Evolutionary conservation across 1,284 basidiomycete species (phyloP), one percentile per base, ranked within the genome.

Genomic region (Crepidotus sp.): DNA sequence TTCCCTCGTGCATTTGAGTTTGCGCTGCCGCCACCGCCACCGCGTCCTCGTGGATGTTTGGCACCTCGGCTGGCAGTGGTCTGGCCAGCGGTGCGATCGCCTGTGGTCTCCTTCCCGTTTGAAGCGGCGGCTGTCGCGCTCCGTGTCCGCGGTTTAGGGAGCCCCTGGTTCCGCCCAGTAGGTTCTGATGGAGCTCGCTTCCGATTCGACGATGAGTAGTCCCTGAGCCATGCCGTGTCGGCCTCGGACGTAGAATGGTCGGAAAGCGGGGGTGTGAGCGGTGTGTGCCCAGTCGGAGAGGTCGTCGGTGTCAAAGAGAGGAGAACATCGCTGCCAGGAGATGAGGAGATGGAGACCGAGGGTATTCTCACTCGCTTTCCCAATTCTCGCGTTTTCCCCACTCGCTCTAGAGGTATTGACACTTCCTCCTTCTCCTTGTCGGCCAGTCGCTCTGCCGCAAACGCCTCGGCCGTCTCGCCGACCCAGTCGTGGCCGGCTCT

Each of bases 401-500:
- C 27, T 13, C 46, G 50, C 40, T 54, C 52, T 31, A 37, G 30
- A n/a, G 32, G 35, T 30, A 45, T 35, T 6, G 35, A 32, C 11
- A 35, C 14, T 27, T 52, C 48, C 39, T 56, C 53, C 46, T 46
- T 51, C 25, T 58, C 52, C 43, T 57, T 56, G 42, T 56, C 54
- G 19, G 49, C 46, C 11, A 48, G 43, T 14, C 54, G 42, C 42
- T 58, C 50, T 15, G 51, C 47, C 10, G 49, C 53, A 36, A 57
- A 53, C 11, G 56, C 49, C 18, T 62, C 61, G 5, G 62, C 62
- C 18, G 51, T 53, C 11, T 59, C 51, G n/a, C 61, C 58, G 3
- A 53, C 56, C 62, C 62, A 65, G 7, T 31, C 42, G 27, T 57
- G 56, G 14, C 61, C 63, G 34, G 52, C 47, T 44, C 62, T 55